These are phyloP conservation scores for Penicillium canariense DNA, from an alignment of 495 filamentous ascomycete species.

Conservation along the genomic window DNA sequence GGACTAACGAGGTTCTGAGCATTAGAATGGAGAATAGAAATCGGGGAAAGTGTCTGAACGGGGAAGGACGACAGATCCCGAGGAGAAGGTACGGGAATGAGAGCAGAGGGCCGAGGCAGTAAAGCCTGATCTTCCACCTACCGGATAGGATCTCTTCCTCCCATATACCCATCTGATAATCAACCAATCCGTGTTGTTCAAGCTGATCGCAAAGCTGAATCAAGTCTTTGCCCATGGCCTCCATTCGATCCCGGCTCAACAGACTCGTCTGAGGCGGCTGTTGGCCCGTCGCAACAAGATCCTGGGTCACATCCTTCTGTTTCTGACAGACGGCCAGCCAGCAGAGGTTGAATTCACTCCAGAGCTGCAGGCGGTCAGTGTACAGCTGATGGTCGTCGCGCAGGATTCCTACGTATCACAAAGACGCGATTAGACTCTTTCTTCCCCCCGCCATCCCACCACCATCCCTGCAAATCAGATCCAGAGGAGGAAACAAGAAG, in stretches of 20 bases:
- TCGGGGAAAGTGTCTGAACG: background rate
- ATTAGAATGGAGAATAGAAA: background rate
- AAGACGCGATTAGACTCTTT: conserved; percentile 27
- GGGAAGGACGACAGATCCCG: too few species aligned
- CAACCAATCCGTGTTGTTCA: conserved; percentile 86
- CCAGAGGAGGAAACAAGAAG: background rate
- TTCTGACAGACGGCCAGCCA: conserved; percentile 87
- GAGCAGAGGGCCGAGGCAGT: too few species aligned
- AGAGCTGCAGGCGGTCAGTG: conserved; percentile 71
- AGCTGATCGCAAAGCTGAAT: conserved; percentile 80
- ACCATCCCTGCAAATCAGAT: background rate
- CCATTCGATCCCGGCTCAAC: conserved; percentile 64
- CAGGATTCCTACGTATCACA: conserved; percentile 55
- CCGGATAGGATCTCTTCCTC: conserved; percentile 87
- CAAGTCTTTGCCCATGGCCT: conserved; percentile 77
- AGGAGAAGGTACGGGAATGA: too few species aligned
- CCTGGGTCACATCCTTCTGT: conserved; percentile 73
- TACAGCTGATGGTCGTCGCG: conserved; percentile 74
- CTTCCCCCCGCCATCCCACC: background rate
- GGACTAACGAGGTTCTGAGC: conserved; percentile 41
- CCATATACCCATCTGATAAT: conserved; percentile 96
- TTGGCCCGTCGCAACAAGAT: conserved; percentile 57
- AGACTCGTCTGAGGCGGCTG: conserved; percentile 61
- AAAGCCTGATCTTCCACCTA: conserved; percentile 47
- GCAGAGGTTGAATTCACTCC: conserved; percentile 93